Base-by-base conservation (phyloP, 768 basidiomycete genomes). In the Pholiota molesta region DNA sequence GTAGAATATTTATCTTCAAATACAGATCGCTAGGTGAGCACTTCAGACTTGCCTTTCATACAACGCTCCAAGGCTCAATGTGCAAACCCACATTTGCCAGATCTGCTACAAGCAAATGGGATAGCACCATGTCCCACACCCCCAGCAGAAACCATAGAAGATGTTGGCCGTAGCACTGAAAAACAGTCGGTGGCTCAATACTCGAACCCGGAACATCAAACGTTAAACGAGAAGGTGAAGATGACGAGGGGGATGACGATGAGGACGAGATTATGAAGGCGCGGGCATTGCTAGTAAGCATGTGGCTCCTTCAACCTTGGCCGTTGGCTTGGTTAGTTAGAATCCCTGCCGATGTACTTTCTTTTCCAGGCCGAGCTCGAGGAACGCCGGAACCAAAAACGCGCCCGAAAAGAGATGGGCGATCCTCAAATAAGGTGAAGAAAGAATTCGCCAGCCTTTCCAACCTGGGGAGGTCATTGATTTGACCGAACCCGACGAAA, bases 11-110 rank as follows among this genome's bases (percentile, higher is more conserved):
- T 51, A 62, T 67, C 11, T 72, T 73, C 54, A 68, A 60, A 47
- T 72, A 73, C 60, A 61, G 72, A 23, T 62, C 71, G 9, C 47
- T 68, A 5, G 68, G 71, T 73, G 31, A 21, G 65, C 29, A 7
- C 11, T 14, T 13, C 29, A 35, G 9, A 13, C 10, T 35, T 45
- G 2, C 10, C 35, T 13, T 35, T 5, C 29, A 33, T n/a, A 31
- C 14, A n/a, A 14, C 3, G n/a, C 4, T 8, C 21, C 42, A n/a
- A 13, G 44, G 21, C 42, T 28, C 6, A 29, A 29, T n/a, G n/a
- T n/a, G n/a, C n/a, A n/a, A n/a, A n/a, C n/a, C n/a, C 14, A 31
- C 37, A 42, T 47, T 2, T 45, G 16, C 35, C 37, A 69, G 66
- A 60, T 14, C 52, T 67, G 33, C 63, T 69, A 5, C 66, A 62